These are phyloP conservation scores for Piper betle DNA, from an alignment of 164 flowering plant species.

Conservation along the genomic window DNA sequence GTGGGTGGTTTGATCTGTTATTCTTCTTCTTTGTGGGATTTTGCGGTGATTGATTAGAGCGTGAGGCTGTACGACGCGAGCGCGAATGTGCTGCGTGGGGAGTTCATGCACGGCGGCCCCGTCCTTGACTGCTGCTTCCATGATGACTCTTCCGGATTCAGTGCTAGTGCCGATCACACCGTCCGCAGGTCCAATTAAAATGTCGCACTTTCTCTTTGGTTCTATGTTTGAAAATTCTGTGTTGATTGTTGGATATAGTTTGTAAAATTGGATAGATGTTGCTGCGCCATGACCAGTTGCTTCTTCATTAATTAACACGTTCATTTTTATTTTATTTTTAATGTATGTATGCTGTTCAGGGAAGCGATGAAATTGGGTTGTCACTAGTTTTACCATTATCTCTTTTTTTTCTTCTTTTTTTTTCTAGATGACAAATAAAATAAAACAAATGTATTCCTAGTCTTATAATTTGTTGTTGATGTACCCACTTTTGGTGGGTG, in stretches of 20 bases:
- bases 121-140: conserved; percentile 98
- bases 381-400: too few relatives aligned
- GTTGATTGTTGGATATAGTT: background rate
- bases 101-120: conserved; percentile 82
- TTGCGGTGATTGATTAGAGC: conserved; percentile 24
- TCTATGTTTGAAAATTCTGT: background rate
- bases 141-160: conserved; percentile 91
- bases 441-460: too few relatives aligned
- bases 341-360: too few relatives aligned
- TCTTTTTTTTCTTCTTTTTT: too few relatives aligned
- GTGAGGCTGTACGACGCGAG: conserved; percentile 89
- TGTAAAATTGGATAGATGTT: too few relatives aligned
- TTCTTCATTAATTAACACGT: too few relatives aligned
- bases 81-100: conserved; percentile 64
- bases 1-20: background rate
- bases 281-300: too few relatives aligned
- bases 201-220: background rate
- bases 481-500: too few relatives aligned
- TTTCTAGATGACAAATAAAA: too few relatives aligned
- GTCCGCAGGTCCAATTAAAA: conserved; percentile 56
- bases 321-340: too few relatives aligned
- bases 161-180: conserved; percentile 65
- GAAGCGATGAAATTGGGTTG: too few relatives aligned
- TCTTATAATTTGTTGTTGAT: too few relatives aligned
- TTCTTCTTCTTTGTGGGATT: background rate